These are phyloP conservation scores for Eucalyptus sp. DNA, from an alignment of 345 rosid genomes.

Conservation along the genomic window DNA sequence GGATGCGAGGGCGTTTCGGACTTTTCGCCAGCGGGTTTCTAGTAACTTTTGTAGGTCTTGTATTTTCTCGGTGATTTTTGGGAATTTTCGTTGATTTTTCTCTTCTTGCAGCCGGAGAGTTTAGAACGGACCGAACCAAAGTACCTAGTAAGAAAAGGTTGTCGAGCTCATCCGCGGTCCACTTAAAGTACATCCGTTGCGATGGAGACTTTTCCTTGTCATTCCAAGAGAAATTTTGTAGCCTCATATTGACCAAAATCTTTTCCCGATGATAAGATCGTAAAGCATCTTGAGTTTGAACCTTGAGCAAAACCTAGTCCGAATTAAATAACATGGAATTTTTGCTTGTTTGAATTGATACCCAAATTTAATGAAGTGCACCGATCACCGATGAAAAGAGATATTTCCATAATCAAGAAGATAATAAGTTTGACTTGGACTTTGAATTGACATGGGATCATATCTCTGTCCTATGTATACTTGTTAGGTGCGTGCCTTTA, in stretches of 20 bases:
- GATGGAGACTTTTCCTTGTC: background rate
- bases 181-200: background rate
- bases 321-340: accelerated
- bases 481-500: too few species aligned
- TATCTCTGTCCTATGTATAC: too few species aligned
- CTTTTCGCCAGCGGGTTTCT: background rate
- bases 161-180: background rate
- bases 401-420: accelerated
- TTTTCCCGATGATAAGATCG: accelerated
- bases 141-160: background rate
- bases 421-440: background rate
- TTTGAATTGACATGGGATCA: background rate
- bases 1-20: background rate
- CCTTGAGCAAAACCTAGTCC: accelerated
- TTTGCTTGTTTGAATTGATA: accelerated
- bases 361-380: accelerated
- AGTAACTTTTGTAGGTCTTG: background rate
- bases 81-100: background rate
- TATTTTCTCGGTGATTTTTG: background rate
- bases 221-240: background rate
- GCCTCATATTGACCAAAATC: accelerated
- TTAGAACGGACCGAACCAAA: background rate
- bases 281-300: accelerated
- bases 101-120: background rate
- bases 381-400: accelerated